Conservation (phyloP, 352 stramenopile genomes). For the Globisporangium paddicum region DNA sequence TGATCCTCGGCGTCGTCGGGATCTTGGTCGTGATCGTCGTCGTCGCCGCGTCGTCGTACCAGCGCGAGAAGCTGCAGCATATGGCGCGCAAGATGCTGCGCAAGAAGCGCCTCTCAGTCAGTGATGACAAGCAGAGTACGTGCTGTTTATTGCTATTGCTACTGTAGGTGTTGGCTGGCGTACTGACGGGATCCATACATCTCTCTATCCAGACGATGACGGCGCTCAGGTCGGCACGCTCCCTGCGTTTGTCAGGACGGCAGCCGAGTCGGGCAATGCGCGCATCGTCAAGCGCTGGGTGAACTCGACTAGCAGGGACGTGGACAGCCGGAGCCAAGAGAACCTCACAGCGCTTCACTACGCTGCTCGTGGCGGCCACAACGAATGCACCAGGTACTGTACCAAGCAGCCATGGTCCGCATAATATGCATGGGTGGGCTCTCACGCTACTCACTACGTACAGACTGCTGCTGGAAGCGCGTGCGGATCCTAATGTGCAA, state of each 20-base stretch:
- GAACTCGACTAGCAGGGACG: conserved; percentile 54
- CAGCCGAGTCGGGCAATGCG: conserved; percentile 66
- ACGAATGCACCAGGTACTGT: conserved; percentile 60
- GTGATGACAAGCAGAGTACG: conserved; percentile 38
- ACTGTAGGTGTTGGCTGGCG: neutral
- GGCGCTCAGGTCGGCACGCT: conserved; percentile 32
- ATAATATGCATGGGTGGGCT: neutral
- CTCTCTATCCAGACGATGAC: conserved; percentile 24
- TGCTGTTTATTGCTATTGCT: neutral
- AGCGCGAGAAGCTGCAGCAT: conserved; percentile 73
- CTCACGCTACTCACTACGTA: neutral
- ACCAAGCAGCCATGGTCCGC: neutral
- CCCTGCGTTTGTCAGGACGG: conserved; percentile 57
- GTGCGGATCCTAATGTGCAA: conserved; percentile 61
- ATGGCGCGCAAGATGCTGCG: conserved; percentile 76
- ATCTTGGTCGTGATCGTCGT: conserved; percentile 63
- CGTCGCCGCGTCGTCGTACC: conserved; percentile 67
- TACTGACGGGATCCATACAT: neutral
- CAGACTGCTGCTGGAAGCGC: conserved; percentile 50
- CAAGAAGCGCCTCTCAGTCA: conserved; percentile 50
- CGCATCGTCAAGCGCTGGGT: conserved; percentile 82
- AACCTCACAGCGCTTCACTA: conserved; percentile 84
- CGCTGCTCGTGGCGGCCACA: conserved; percentile 63
- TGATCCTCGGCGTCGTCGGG: conserved; percentile 54
- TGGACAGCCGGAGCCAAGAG: conserved; percentile 64